Evolutionary conservation across 805 yeast genomes (phyloP).

Genomic region (Wickerhamiella siamensis): DNA sequence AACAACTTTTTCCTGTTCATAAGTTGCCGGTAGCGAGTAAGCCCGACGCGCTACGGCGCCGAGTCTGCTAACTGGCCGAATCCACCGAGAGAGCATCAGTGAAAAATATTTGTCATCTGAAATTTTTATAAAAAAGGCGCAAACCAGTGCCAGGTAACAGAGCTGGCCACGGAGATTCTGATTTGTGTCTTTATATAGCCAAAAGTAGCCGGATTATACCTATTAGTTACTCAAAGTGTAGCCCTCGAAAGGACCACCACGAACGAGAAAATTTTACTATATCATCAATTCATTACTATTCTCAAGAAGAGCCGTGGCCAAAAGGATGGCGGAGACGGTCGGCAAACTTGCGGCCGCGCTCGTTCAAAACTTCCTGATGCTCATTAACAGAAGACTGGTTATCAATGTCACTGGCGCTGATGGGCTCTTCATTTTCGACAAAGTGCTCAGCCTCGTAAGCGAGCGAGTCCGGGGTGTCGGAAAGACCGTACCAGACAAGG

Average conservation of each 20-base stretch:
- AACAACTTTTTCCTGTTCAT: slow-evolving; percentile 21
- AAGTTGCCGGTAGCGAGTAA: slow-evolving; percentile 12
- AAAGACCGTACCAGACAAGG: slow-evolving; percentile 71
- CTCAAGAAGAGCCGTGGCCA: not conserved
- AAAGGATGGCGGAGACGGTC: not conserved
- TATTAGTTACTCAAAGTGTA: no score
- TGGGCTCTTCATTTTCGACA: slow-evolving; percentile 1
- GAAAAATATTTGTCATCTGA: not conserved
- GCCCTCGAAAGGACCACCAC: no score
- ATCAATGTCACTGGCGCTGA: not conserved
- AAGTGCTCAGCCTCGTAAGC: slow-evolving; percentile 12
- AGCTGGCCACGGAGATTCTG: no score
- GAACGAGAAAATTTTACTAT: no score
- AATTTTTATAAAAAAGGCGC: no score
- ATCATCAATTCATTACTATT: no score
- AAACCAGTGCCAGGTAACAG: no score
- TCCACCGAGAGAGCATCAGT: slow-evolving; percentile 1
- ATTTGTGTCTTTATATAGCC: no score
- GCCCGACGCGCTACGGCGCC: not conserved
- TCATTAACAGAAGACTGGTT: not conserved
- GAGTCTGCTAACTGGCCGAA: not conserved
- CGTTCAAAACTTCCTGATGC: not conserved
- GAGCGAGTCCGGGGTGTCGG: slow-evolving; percentile 35
- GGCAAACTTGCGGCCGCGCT: not conserved
- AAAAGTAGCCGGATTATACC: no score